Evolutionary conservation across 2,329 filamentous ascomycete species (phyloP).

Genomic region (Pseudogymnoascus sp.): DNA sequence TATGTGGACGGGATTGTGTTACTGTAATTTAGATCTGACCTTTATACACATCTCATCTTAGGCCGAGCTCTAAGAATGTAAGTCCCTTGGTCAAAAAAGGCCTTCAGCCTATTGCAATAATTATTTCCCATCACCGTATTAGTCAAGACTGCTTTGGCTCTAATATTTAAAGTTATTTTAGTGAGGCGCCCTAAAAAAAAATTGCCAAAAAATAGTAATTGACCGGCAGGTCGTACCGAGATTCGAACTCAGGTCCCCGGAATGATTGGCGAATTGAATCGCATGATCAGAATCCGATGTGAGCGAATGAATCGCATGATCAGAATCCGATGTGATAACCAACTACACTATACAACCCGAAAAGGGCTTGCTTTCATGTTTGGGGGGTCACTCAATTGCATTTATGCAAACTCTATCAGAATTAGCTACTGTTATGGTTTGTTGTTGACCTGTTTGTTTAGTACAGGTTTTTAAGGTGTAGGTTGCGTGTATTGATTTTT

Average conservation of each 20-base stretch:
- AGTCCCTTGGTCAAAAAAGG: neutral
- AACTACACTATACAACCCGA: slow-evolving; percentile 9
- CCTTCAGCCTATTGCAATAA: neutral
- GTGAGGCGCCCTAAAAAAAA: neutral
- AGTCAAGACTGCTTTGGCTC: neutral
- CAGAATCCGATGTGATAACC: slow-evolving; percentile 8
- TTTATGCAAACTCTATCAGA: too few species aligned
- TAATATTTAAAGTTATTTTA: neutral
- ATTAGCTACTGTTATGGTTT: too few species aligned
- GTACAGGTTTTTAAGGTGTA: too few species aligned
- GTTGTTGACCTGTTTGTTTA: too few species aligned
- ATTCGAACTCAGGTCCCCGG: slow-evolving; percentile 8
- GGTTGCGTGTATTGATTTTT: too few species aligned
- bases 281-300: too few species aligned
- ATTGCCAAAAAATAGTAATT: neutral
- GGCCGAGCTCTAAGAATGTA: too few species aligned
- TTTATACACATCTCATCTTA: too few species aligned
- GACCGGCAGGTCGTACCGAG: slow-evolving; percentile 8
- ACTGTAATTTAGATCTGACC: too few species aligned
- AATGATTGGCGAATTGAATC: too few species aligned
- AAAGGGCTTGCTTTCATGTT: neutral
- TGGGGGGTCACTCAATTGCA: too few species aligned
- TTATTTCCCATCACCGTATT: neutral
- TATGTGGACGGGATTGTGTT: too few species aligned
- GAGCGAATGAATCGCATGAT: neutral